These are phyloP conservation scores for Cryoendolithus antarcticus DNA, from an alignment of 2,329 filamentous ascomycete genomes.

Conservation along the genomic window DNA sequence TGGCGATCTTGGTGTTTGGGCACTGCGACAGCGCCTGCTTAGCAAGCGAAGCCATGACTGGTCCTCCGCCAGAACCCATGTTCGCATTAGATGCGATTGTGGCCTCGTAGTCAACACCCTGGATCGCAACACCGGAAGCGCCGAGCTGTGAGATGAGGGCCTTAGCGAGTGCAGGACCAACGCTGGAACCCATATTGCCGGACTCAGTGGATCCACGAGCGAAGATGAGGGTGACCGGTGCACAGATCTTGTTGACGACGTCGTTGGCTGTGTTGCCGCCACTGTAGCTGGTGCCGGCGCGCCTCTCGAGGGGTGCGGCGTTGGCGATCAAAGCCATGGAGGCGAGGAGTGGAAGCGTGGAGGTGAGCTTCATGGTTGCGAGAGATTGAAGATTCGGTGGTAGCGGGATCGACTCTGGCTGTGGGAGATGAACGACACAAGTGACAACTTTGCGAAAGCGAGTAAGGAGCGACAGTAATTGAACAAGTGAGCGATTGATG, in stretches of 20 bases:
- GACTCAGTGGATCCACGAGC: constrained; percentile 43
- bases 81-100: constrained; percentile 10
- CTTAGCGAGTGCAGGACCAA: constrained; percentile 40
- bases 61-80: constrained; percentile 12
- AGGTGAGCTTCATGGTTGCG: constrained; percentile 11
- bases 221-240: constrained; percentile 41
- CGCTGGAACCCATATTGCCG: constrained; percentile 39
- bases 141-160: constrained; percentile 32
- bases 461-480: too few species aligned
- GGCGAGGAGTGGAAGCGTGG: constrained; percentile 9
- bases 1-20: constrained; percentile 17
- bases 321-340: constrained; percentile 10
- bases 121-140: constrained; percentile 35
- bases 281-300: constrained; percentile 8
- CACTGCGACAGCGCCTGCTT: constrained; percentile 14
- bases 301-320: constrained; percentile 9
- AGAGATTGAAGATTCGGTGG: neutral
- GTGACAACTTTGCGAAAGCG: too few species aligned
- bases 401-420: neutral
- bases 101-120: constrained; percentile 44
- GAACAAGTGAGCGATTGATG: too few species aligned
- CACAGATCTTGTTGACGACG: constrained; percentile 23
- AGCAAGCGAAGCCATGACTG: constrained; percentile 13
- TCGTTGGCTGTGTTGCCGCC: constrained; percentile 12
- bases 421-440: too few species aligned